phyloP scores from a whole-genome alignment of 139 green algal species.

The Zygnema cylindricum region DNA sequence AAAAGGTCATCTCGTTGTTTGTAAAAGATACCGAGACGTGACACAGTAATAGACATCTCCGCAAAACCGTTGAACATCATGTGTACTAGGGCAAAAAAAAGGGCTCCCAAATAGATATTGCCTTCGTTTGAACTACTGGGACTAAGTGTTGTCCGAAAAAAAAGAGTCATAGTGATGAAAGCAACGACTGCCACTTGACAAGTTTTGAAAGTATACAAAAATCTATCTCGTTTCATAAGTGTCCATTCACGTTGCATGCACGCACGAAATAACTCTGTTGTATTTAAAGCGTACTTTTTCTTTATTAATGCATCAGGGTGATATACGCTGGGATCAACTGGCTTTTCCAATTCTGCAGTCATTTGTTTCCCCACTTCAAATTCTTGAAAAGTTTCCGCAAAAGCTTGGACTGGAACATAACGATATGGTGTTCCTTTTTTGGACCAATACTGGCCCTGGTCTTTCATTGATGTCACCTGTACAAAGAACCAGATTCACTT shows the following conservation, averaged over 20 bases:
- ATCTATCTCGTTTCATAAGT: constrained; percentile 64
- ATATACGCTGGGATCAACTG: not conserved
- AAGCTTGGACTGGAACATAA: constrained; percentile 30
- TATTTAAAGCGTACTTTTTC: constrained; percentile 12
- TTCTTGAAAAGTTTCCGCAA: constrained; percentile 9
- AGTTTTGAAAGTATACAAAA: constrained; percentile 62
- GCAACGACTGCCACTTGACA: constrained; percentile 32
- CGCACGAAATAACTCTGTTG: constrained; percentile 53
- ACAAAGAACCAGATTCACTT: not conserved
- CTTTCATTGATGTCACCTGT: constrained; percentile 41
- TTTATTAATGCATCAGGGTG: constrained; percentile 11
- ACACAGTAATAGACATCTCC: constrained; percentile 45
- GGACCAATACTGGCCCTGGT: constrained; percentile 46
- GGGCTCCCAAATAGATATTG: constrained; percentile 67
- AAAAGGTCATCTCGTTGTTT: constrained; percentile 81
- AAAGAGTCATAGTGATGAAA: constrained; percentile 65
- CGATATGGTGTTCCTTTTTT: not conserved
- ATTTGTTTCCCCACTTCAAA: not conserved
- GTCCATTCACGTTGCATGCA: constrained; percentile 61
- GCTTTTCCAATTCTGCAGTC: not conserved
- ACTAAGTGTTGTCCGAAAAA: constrained; percentile 65
- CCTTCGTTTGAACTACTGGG: constrained; percentile 60
- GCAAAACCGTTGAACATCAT: constrained; percentile 66
- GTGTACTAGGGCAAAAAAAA: constrained; percentile 69
- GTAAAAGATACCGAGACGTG: constrained; percentile 74